Evolutionary conservation across 2,329 filamentous ascomycete genomes (phyloP), one percentile per base, ranked within the genome.

Genomic region (Chaetomium strumarium): DNA sequence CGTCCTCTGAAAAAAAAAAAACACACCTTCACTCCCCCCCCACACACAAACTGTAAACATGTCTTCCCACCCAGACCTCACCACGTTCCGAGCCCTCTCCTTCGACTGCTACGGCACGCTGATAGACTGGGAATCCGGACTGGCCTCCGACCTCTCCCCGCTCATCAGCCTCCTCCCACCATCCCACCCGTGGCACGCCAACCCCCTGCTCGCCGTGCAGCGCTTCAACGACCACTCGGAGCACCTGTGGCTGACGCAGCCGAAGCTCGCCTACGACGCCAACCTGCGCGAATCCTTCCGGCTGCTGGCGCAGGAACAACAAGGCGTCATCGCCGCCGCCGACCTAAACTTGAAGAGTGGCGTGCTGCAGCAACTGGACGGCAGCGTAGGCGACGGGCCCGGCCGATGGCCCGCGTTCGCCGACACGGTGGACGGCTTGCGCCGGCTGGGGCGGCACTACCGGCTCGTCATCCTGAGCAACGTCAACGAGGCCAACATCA

Each of bases 51-150:
- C 39, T n/a, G n/a, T n/a, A n/a, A n/a, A n/a, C n/a, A 49, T 43
- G 38, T 1, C 52, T 16, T 13, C 44, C 47, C 36, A 39, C 33
- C 55, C 55, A 11, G 55, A 60, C 55, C 61, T 66, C 11, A 63
- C 58, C 16, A 41, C 53, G 43, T 73, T 65, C 56, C 60, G 61
- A 14, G 65, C 70, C 54, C 78, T 89, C 46, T 83, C 81, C 62
- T 90, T 91, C 69, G 87, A 92, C 69, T 83, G 86, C 72, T 91
- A 88, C 67, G 86, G 87, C 66, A 92, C 88, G 0, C 76, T 91
- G 3, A 80, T 91, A 55, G 85, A 91, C 72, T 90, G 85, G 86
- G 84, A 90, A 66, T 66, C 71, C n/a, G 85, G 85, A 53, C 77
- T 89, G 52, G 67, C 77, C 47, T 58, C 67, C 2, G 74, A 77